A percentile compares a stretch with the other conserved stretches of the same genome.
Conservation (phyloP, 139 green algal species). For the Ettlia oleoabundans region DNA sequence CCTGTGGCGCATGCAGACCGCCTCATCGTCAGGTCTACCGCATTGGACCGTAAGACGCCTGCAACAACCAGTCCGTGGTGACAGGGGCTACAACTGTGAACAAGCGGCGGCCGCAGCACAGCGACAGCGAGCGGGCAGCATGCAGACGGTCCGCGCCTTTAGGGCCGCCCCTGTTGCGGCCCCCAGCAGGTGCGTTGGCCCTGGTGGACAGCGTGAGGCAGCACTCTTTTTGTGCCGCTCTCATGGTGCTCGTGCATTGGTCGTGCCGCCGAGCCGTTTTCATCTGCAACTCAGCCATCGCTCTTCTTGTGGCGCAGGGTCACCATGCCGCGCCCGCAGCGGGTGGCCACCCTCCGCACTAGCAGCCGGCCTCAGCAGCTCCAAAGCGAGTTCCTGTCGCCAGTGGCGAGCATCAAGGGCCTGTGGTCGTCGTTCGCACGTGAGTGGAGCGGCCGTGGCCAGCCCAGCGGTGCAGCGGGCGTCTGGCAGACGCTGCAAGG, state of each 20-base stretch:
- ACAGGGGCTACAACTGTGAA: no score
- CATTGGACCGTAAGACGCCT: no score
- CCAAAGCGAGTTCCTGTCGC: conserved; percentile 40
- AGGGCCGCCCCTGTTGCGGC: neutral
- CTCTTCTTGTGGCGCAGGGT: neutral
- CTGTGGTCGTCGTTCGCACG: conserved; percentile 45
- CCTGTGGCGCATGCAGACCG: no score
- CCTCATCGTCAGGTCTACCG: no score
- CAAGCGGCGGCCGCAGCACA: no score
- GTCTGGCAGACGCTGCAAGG: no score
- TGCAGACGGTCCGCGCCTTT: neutral
- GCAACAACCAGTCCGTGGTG: no score
- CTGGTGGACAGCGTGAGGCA: no score
- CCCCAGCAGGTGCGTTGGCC: neutral
- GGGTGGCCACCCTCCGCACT: conserved; percentile 7
- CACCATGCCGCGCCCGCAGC: conserved; percentile 35
- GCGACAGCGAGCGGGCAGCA: conserved; percentile 6
- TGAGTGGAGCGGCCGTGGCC: conserved; percentile 18
- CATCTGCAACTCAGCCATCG: neutral
- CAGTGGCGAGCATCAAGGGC: conserved; percentile 39
- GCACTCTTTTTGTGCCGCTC: no score
- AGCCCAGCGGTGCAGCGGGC: no score
- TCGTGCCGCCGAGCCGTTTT: no score
- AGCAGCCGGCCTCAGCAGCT: conserved; percentile 30
- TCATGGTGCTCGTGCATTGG: no score